Evolutionary conservation across 306 rosid species (phyloP), one percentile per base, ranked within the genome.

Genomic region (Cicer arietinum): DNA sequence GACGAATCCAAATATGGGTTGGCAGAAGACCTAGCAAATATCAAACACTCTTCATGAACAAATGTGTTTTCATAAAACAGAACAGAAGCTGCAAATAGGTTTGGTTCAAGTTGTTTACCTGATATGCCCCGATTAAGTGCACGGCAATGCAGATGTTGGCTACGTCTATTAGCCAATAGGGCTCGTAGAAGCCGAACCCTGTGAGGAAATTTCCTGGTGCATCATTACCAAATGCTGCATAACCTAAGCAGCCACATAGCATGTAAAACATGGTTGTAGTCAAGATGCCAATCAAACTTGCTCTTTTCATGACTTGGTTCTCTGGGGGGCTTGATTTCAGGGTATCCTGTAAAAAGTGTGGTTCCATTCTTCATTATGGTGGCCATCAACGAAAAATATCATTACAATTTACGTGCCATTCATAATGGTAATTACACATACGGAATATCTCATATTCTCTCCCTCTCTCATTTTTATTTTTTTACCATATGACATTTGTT

Each of bases 191-290:
- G 60, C 99, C 99, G 42, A 94, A 94, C 6, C 99, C 99, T 0
- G 99, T 95, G 77, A 95, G 98, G 88, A 95, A 95, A 70, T 95
- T 95, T 79, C 99, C 99, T 0, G 99, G 99, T 39, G 98, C 99
- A 9, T 79, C 58, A 8, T 95, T 95, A 60, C 99, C 97, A 6
- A 95, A 95, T 6, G 99, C 99, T 52, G 99, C 99, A 52, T 95
- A 95, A 8, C 99, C 99, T 54, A 90, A 2, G 73, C 84, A 80
- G 22, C 99, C 99, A 14, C 99, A 95, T 0, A 92, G 93, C 43
- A 92, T 77, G 35, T 95, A 95, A 78, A 95, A 95, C 50, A 86
- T 7, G 4, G 96, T 89, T 40, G 99, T 95, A 39, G 97, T 92
- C 56, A 90, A 12, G 64, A 95, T 81, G 58, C 97, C 99, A 7